Base-by-base conservation (phyloP, 2,329 filamentous ascomycete genomes). In the Septoria petroselini region DNA sequence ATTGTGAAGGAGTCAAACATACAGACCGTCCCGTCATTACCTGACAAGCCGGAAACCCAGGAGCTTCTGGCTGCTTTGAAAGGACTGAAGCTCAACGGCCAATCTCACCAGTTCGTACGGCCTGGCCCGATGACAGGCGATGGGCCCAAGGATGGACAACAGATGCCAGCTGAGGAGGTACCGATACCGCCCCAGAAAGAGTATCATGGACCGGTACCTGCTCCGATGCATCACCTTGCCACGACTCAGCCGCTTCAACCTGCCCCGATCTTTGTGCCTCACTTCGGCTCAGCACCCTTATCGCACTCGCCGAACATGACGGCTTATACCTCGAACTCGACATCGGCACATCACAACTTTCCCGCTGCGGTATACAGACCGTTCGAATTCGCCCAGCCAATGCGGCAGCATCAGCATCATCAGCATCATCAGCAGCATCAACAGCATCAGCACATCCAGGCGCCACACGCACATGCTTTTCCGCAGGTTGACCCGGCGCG, bases 1-100 rank as follows among this genome's bases (percentile, higher is more conserved):
- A 35, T 58, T 17, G 19, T 58, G 41, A 58, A 58, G 42, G 53
- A 58, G 19, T 52, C 53, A n/a, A 48, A 56, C 34, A 52, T 58
- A 41, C 52, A 52, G 41, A 56, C 55, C 2, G 38, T 58, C 4
- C 53, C 55, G 12, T 45, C 47, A n/a, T 23, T 58, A 4, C 53
- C 55, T 5, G 53, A 58, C 11, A 54, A 52, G 29, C 53, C 48
- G 8, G 50, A 58, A 47, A 50, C 53, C 18, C 55, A 58, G 34
- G 55, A 55, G 17, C 50, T 58, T 15, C 44, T 58, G 27, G 40
- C 33, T 8, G 53, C 53, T 2, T 34, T 58, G 19, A 48, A 48
- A 25, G 53, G 48, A 4, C 25, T 54, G 29, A 53, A 39, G 14
- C 44, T 55, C 3, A 50, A 54, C 18, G 31, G 17, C 17, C 40